phyloP scores from a whole-genome alignment of 805 yeast genomes.

The Metschnikowia lachancei region DNA sequence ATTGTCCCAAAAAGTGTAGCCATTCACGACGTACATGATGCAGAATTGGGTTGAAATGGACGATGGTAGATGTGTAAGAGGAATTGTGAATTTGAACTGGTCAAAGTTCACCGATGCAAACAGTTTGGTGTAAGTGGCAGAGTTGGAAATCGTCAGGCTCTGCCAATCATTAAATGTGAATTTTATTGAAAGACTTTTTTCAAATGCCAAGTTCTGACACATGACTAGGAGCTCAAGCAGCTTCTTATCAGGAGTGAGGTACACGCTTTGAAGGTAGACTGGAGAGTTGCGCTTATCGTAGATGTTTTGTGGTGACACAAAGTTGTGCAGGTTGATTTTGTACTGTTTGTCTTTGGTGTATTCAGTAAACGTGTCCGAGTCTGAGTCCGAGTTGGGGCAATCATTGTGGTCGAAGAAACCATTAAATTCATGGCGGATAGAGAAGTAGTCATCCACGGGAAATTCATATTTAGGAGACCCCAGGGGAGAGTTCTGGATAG shows the following conservation, averaged over 20 bases:
- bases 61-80: slow-evolving; percentile 34
- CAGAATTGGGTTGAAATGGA: slow-evolving; percentile 35
- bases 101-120: slow-evolving; percentile 34
- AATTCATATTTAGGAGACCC: slow-evolving; percentile 28
- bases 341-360: slow-evolving; percentile 19
- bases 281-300: slow-evolving; percentile 18
- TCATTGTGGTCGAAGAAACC: slow-evolving; percentile 26
- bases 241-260: slow-evolving; percentile 27
- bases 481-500: slow-evolving; percentile 52
- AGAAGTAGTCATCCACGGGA: slow-evolving; percentile 26
- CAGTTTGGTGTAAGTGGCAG: slow-evolving; percentile 23
- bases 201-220: slow-evolving; percentile 37
- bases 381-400: slow-evolving; percentile 12
- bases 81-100: slow-evolving; percentile 51
- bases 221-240: slow-evolving; percentile 28
- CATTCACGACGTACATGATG: slow-evolving; percentile 31
- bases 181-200: slow-evolving; percentile 40
- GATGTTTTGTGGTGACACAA: slow-evolving; percentile 18
- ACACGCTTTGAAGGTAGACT: slow-evolving; percentile 38
- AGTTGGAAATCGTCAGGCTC: slow-evolving; percentile 28
- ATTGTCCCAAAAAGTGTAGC: slow-evolving; percentile 38
- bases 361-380: slow-evolving; percentile 16
- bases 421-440: slow-evolving; percentile 20
- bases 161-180: slow-evolving; percentile 51
- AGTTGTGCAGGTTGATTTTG: slow-evolving; percentile 15